Conservation (phyloP, 257 asterid species). For the Sherardia arvensis region DNA sequence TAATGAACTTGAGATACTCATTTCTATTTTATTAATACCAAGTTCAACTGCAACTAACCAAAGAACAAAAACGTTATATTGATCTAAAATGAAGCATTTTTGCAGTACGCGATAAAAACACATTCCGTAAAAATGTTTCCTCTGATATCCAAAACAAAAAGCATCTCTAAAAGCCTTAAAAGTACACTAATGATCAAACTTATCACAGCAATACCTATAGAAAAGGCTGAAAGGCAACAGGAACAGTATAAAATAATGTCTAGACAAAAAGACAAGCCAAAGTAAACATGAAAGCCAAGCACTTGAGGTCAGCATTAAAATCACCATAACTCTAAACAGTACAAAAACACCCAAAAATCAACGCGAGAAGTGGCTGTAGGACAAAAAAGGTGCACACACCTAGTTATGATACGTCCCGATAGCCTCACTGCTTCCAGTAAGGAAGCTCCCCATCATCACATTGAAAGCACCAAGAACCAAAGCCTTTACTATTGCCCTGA, state of each 20-base stretch:
- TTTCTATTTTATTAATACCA: too few species aligned
- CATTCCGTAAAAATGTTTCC: neutral
- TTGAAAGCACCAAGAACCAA: slow-evolving; percentile 89
- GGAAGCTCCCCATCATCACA: slow-evolving; percentile 82
- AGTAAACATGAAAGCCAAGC: neutral
- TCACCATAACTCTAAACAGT: neutral
- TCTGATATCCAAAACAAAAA: neutral
- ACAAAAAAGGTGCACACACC: too few species aligned
- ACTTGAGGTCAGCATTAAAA: neutral
- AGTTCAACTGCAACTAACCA: neutral
- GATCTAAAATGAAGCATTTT: too few species aligned
- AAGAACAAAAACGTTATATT: too few species aligned
- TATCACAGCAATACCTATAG: too few species aligned
- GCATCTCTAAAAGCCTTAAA: too few species aligned
- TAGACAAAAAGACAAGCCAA: neutral
- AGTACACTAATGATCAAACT: too few species aligned
- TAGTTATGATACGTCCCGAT: slow-evolving; percentile 61
- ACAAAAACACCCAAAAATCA: too few species aligned
- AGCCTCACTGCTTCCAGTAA: slow-evolving; percentile 90
- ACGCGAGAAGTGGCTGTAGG: neutral
- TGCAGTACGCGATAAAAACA: neutral
- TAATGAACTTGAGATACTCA: too few species aligned
- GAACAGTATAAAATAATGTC: neutral
- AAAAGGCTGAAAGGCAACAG: too few species aligned
- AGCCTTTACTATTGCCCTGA: slow-evolving; percentile 97